Conservation (phyloP, 495 filamentous ascomycete genomes). For the Mycothermus thermophilus region DNA sequence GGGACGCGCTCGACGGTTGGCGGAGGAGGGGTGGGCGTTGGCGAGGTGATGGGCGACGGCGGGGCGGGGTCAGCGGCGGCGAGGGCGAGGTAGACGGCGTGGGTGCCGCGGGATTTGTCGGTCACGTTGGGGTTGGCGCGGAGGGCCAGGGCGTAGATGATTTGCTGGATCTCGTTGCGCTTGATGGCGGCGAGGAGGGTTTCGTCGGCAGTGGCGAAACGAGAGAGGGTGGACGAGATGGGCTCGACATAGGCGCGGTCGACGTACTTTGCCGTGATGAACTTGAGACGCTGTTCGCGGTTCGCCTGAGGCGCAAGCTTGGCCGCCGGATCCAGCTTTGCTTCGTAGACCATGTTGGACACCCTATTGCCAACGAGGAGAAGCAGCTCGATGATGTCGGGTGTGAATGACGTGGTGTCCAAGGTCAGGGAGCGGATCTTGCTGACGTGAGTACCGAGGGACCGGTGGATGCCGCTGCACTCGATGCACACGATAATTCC, state of each 20-base stretch:
- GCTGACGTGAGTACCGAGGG: slow-evolving; percentile 92
- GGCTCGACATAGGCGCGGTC: slow-evolving; percentile 68
- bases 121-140: slow-evolving; percentile 74
- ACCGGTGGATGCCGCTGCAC: slow-evolving; percentile 94
- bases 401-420: slow-evolving; percentile 88
- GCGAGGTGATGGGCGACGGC: slow-evolving; percentile 35
- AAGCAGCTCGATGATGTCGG: slow-evolving; percentile 90
- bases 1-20: slow-evolving; percentile 30
- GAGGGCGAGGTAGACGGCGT: slow-evolving; percentile 79
- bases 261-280: slow-evolving; percentile 91
- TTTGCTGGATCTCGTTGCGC: slow-evolving; percentile 80
- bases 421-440: slow-evolving; percentile 93
- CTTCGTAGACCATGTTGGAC: slow-evolving; percentile 95
- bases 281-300: slow-evolving; percentile 76
- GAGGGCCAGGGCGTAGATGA: slow-evolving; percentile 81
- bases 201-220: slow-evolving; percentile 72
- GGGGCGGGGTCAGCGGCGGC: slow-evolving; percentile 85
- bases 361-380: slow-evolving; percentile 84
- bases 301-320: slow-evolving; percentile 67
- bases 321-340: slow-evolving; percentile 52
- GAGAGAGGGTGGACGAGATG: slow-evolving; percentile 59
- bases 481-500: slow-evolving; percentile 96
- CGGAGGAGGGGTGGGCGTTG: slow-evolving; percentile 2
- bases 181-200: slow-evolving; percentile 88
- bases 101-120: slow-evolving; percentile 78